Conservation (phyloP, 2,329 filamentous ascomycete genomes). For the Talaromyces funiculosus region DNA sequence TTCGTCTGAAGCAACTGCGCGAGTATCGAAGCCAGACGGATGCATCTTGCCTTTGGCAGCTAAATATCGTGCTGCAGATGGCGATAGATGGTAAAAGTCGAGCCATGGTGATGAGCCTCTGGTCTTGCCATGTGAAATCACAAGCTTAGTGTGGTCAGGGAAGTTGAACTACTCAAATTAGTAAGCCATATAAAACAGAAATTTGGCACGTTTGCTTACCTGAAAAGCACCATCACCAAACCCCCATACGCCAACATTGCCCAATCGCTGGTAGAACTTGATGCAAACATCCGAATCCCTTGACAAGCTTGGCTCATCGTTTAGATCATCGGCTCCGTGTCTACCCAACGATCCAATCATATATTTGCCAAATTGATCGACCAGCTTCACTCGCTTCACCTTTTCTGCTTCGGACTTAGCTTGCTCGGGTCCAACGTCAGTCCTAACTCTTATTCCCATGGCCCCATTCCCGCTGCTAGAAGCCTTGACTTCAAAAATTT, state of each 20-base stretch:
- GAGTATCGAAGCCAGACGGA: constrained; percentile 39
- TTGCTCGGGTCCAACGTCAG: constrained; percentile 26
- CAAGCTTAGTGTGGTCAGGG: constrained; percentile 48
- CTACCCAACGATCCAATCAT: constrained; percentile 46
- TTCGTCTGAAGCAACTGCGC: constrained; percentile 37
- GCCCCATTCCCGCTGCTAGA: constrained; percentile 21
- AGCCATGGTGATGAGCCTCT: constrained; percentile 37
- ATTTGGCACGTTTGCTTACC: constrained; percentile 18
- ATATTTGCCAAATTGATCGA: constrained; percentile 48
- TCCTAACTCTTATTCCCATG: constrained; percentile 29
- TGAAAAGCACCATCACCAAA: constrained; percentile 47
- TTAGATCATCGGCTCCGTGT: constrained; percentile 31
- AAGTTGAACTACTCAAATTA: constrained; percentile 41
- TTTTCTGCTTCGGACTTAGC: constrained; percentile 42
- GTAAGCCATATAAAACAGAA: background rate
- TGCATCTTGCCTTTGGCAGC: constrained; percentile 38
- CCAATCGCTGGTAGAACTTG: constrained; percentile 48
- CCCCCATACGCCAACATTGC: constrained; percentile 50
- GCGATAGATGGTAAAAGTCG: constrained; percentile 47
- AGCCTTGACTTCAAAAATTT: constrained; percentile 34
- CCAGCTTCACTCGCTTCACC: constrained; percentile 43
- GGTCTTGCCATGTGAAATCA: constrained; percentile 39
- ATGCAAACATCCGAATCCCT: constrained; percentile 37
- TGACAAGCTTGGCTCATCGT: constrained; percentile 22
- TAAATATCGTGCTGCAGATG: constrained; percentile 41